Conservation (phyloP, 129 eudicot genomes). For the Flaveria bidentis region DNA sequence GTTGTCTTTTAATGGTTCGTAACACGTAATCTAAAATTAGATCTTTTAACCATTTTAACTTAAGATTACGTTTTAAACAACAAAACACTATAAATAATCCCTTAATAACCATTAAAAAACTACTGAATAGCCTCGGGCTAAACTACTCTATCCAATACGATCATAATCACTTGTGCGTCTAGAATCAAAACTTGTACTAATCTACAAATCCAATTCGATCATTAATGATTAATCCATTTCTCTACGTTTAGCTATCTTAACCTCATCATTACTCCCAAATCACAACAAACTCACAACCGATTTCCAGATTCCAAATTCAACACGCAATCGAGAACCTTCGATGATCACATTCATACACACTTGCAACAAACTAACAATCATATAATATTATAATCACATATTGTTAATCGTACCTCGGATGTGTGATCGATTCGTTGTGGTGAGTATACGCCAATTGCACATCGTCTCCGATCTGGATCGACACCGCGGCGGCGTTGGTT, state of each 20-base stretch:
- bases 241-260: neutral
- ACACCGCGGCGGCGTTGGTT: slow-evolving; percentile 62
- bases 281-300: neutral
- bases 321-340: neutral
- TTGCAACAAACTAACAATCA: too few species aligned
- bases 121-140: too few species aligned
- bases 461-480: slow-evolving; percentile 71
- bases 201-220: slow-evolving; percentile 1
- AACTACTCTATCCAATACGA: too few species aligned
- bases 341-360: neutral
- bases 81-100: too few species aligned
- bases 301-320: slow-evolving; percentile 14
- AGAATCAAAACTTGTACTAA: neutral
- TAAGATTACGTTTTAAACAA: too few species aligned
- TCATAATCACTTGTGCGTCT: neutral
- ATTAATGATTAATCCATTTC: neutral
- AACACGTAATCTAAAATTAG: too few species aligned
- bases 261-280: neutral
- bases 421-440: slow-evolving; percentile 58
- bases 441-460: slow-evolving; percentile 86
- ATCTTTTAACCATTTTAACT: too few species aligned
- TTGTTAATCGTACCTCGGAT: slow-evolving; percentile 63
- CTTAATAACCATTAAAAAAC: too few species aligned
- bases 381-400: neutral
- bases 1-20: too few species aligned